Percentiles rank a stretch among this genome's conserved stretches.
These are phyloP conservation scores for Silene conica DNA, from an alignment of 148 eudicot species.

Conservation along the genomic window DNA sequence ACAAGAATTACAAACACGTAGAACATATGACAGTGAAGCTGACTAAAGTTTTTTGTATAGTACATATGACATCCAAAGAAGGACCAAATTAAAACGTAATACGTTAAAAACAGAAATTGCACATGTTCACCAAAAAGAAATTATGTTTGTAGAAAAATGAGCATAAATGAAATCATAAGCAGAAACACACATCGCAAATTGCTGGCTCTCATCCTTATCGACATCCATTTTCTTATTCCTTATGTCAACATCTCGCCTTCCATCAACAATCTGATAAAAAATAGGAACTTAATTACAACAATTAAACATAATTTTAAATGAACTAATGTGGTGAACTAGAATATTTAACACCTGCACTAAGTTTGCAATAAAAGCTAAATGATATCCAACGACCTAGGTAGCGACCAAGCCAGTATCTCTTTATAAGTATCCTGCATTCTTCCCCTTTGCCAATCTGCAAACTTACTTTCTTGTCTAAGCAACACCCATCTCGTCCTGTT, in stretches of 20 bases:
- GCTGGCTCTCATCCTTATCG: slow-evolving; percentile 62
- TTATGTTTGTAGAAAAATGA: background rate
- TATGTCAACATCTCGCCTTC: slow-evolving; percentile 78
- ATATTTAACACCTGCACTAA: slow-evolving; percentile 71
- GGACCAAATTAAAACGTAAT: background rate
- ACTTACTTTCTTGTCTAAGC: slow-evolving; percentile 88
- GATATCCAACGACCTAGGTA: slow-evolving; percentile 90
- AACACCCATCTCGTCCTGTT: slow-evolving; percentile 77
- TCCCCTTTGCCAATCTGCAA: slow-evolving; percentile 98
- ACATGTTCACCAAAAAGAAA: background rate
- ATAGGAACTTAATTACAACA: slow-evolving; percentile 7
- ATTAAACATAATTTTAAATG: background rate
- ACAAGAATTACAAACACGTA: background rate
- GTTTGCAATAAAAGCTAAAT: slow-evolving; percentile 94
- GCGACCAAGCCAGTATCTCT: slow-evolving; percentile 95
- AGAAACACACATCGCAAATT: slow-evolving; percentile 57
- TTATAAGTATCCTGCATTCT: slow-evolving; percentile 94
- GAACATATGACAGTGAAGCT: background rate
- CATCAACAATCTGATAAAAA: slow-evolving; percentile 69
- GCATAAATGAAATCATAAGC: background rate
- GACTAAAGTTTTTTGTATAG: background rate
- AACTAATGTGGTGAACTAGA: background rate
- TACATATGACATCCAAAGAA: background rate
- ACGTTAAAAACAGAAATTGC: background rate
- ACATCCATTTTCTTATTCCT: slow-evolving; percentile 67